Conservation (phyloP, 352 stramenopile genomes). For the Pythium chondricola region DNA sequence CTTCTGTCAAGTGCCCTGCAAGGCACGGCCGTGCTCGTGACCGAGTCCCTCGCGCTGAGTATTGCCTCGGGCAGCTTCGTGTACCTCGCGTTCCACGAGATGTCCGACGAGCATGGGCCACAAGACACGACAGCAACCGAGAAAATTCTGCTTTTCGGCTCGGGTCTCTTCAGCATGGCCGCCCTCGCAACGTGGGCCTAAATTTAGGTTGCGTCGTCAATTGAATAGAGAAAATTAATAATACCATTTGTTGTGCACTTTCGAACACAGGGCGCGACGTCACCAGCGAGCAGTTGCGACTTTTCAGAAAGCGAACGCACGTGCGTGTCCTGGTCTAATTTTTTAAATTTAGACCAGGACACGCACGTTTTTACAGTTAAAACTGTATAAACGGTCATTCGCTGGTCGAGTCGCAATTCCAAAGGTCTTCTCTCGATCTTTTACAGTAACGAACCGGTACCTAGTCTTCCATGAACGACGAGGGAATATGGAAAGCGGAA, state of each 20-base stretch:
- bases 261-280: neutral
- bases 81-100: conserved; percentile 61
- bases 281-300: too few relatives aligned
- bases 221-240: neutral
- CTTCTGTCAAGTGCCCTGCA: conserved; percentile 37
- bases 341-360: neutral
- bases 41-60: conserved; percentile 41
- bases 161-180: conserved; percentile 42
- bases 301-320: too few relatives aligned
- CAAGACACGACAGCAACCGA: conserved; percentile 31
- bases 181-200: conserved; percentile 41
- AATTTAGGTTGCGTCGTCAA: neutral
- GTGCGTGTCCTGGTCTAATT: too few relatives aligned
- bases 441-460: too few relatives aligned
- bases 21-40: conserved; percentile 29
- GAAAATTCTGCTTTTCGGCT: conserved; percentile 51
- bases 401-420: too few relatives aligned
- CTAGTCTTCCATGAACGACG: too few relatives aligned
- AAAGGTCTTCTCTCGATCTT: too few relatives aligned
- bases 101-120: conserved; percentile 44
- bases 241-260: neutral
- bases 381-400: too few relatives aligned
- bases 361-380: neutral
- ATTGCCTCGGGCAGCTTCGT: conserved; percentile 61
- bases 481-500: too few relatives aligned